A percentile compares a stretch with the other conserved stretches of the same genome.
phyloP scores from a whole-genome alignment of 2,329 filamentous ascomycete species.

The Pyrenochaeta sp. region DNA sequence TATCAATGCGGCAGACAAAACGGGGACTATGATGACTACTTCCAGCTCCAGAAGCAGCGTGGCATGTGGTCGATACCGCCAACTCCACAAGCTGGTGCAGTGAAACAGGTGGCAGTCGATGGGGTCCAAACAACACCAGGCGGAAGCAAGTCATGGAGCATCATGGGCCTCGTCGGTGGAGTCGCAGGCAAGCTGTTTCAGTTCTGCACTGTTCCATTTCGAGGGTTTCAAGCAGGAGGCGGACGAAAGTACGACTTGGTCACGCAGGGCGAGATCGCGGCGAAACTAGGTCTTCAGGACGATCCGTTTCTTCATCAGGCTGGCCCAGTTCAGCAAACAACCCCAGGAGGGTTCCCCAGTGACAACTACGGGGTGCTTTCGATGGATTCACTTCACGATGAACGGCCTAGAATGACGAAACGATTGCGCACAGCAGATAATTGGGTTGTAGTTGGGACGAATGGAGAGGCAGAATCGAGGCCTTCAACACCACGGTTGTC shows the following conservation, averaged over 20 bases:
- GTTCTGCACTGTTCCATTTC: conserved; percentile 79
- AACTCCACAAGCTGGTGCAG: conserved; percentile 29
- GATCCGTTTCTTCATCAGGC: conserved; percentile 20
- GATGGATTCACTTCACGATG: conserved; percentile 54
- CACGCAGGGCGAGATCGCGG: conserved; percentile 35
- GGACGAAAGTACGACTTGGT: conserved; percentile 74
- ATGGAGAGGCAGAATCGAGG: conserved; percentile 64
- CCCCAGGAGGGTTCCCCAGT: conserved; percentile 65
- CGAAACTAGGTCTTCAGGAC: conserved; percentile 34
- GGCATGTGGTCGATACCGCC: conserved; percentile 46
- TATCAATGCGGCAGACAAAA: conserved; percentile 47
- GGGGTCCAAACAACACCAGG: conserved; percentile 27
- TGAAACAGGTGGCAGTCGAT: conserved; percentile 17
- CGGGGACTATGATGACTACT: conserved; percentile 55
- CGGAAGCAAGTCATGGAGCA: conserved; percentile 38
- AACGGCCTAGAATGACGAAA: conserved; percentile 57
- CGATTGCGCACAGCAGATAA: conserved; percentile 57
- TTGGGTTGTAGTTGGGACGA: conserved; percentile 58
- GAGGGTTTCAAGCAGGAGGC: conserved; percentile 86
- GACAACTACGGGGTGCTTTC: conserved; percentile 58
- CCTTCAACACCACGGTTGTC: conserved; percentile 52
- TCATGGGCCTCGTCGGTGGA: conserved; percentile 70
- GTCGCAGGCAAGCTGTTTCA: conserved; percentile 83
- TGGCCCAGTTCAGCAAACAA: conserved; percentile 43
- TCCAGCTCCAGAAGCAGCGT: conserved; percentile 46